Conservation (phyloP, 2,329 filamentous ascomycete genomes). For the Clathrospora elynae region DNA sequence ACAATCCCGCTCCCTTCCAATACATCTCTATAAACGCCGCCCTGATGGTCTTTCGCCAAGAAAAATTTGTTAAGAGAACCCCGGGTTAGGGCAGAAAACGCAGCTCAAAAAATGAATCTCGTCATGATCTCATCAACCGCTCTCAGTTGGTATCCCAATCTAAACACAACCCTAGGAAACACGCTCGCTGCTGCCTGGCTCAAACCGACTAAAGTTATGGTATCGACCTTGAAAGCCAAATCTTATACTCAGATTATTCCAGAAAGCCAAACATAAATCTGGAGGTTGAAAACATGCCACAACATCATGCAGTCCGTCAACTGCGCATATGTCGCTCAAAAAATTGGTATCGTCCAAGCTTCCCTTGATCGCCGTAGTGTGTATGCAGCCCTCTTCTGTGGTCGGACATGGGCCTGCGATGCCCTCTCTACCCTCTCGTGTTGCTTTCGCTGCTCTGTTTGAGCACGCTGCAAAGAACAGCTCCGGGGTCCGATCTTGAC, state of each 20-base stretch:
- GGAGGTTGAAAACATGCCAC: conserved; percentile 6
- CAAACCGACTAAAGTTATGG: conserved; percentile 13
- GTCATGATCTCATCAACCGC: conserved; percentile 11
- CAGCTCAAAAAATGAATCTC: conserved; percentile 8
- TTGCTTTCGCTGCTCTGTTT: neutral
- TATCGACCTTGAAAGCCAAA: neutral
- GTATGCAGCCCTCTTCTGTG: neutral
- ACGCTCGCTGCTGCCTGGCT: conserved; percentile 9
- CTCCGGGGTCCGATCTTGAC: neutral
- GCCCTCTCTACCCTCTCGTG: neutral
- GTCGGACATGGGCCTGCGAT: neutral
- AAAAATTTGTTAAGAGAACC: conserved; percentile 14
- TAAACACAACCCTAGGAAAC: conserved; percentile 19
- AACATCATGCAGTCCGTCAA: conserved; percentile 3
- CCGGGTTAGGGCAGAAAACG: conserved; percentile 6
- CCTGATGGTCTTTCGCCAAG: conserved; percentile 21
- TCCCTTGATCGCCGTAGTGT: neutral
- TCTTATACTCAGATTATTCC: conserved; percentile 5
- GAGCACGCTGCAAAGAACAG: too few species aligned
- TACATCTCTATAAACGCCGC: conserved; percentile 41
- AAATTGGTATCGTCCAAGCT: conserved; percentile 9
- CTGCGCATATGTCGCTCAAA: conserved; percentile 4
- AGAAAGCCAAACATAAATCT: conserved; percentile 13
- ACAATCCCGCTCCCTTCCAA: conserved; percentile 3
- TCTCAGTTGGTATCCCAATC: conserved; percentile 27